These are phyloP conservation scores for Calonectria fujianensis DNA, from an alignment of 2,329 filamentous ascomycete species.

Conservation along the genomic window DNA sequence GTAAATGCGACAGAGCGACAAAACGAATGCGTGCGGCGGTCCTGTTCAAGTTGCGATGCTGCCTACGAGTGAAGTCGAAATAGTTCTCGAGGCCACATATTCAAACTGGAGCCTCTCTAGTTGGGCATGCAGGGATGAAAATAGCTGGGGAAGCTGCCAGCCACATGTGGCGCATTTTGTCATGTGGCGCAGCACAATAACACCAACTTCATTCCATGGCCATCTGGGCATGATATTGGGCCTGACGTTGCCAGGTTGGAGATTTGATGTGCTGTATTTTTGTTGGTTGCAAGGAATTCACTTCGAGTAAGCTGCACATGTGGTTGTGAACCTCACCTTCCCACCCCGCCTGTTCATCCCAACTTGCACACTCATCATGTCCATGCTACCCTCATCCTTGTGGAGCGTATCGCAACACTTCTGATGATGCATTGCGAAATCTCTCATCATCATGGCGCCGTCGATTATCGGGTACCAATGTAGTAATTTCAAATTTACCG, in stretches of 20 bases:
- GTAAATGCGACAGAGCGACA: not conserved
- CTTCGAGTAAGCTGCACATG: not conserved
- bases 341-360: not conserved
- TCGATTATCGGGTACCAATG: not conserved
- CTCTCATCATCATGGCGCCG: not conserved
- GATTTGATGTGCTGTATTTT: not conserved
- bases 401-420: not conserved
- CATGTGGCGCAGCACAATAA: constrained; percentile 42
- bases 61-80: constrained; percentile 5
- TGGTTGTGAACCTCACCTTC: not conserved
- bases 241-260: not conserved
- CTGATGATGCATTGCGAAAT: not conserved
- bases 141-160: constrained; percentile 35
- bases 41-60: constrained; percentile 2
- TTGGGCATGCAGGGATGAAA: constrained; percentile 40
- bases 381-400: not conserved
- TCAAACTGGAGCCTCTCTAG: constrained; percentile 46
- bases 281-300: not conserved
- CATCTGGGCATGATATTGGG: not conserved
- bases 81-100: constrained; percentile 53
- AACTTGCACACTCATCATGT: no score
- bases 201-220: not conserved
- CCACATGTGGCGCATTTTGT: constrained; percentile 27
- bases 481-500: not conserved
- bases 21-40: constrained; percentile 1